Percentiles rank a stretch among this genome's conserved stretches.
Evolutionary conservation across 75 land plant species (phyloP).

Genomic region (Pseudotsuga menziesii): DNA sequence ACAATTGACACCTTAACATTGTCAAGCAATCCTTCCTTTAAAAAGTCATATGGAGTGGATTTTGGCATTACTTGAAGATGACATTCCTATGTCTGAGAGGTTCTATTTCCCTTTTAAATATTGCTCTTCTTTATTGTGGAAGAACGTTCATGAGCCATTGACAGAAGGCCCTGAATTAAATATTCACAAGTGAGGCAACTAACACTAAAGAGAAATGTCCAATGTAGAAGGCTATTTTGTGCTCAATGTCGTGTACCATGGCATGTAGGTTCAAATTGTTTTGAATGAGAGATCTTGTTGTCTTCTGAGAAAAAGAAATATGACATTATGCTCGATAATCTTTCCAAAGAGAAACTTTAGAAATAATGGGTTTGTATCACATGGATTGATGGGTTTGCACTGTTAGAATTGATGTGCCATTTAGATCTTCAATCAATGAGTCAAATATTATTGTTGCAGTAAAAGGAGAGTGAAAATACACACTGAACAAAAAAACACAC

Average conservation of each 20-base stretch:
- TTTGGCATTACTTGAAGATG: slow-evolving; percentile 25
- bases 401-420: too few species aligned
- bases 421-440: too few species aligned
- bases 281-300: slow-evolving; percentile 17
- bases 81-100: slow-evolving; percentile 21
- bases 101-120: slow-evolving; percentile 69
- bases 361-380: too few species aligned
- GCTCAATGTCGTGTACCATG: slow-evolving; percentile 45
- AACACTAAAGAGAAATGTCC: slow-evolving; percentile 22
- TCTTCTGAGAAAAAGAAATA: slow-evolving; percentile 16
- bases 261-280: slow-evolving; percentile 35
- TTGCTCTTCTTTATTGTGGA: slow-evolving; percentile 43
- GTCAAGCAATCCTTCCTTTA: slow-evolving; percentile 16
- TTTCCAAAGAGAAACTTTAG: slow-evolving; percentile 35
- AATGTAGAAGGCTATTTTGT: slow-evolving; percentile 42
- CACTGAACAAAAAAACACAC: too few species aligned
- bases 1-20: slow-evolving; percentile 15
- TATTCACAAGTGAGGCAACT: background rate
- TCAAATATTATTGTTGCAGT: too few species aligned
- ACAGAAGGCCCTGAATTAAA: background rate
- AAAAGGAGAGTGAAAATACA: too few species aligned
- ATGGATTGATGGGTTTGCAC: too few species aligned
- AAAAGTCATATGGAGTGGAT: slow-evolving; percentile 38
- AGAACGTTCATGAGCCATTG: slow-evolving; percentile 13
- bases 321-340: slow-evolving; percentile 22